Evolutionary conservation across 2,329 filamentous ascomycete species (phyloP).

Genomic region (Venturia pyrina): DNA sequence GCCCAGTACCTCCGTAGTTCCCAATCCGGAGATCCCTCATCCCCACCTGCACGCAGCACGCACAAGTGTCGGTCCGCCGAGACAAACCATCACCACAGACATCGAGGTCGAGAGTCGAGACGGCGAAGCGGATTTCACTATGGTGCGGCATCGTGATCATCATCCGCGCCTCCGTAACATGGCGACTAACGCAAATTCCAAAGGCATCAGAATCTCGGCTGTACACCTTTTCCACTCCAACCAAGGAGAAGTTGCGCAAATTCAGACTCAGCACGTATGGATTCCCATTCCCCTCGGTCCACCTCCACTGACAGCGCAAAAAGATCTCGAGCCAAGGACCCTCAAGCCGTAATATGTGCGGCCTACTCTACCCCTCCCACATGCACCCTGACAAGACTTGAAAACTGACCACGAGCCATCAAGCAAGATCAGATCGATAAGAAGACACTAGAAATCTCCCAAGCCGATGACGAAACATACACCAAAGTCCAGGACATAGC

Average conservation of each 20-base stretch:
- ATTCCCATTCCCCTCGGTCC: neutral
- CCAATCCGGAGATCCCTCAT: no score
- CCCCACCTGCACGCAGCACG: no score
- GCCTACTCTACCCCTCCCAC: neutral
- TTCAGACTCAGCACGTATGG: conserved; percentile 70
- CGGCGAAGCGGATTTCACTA: neutral
- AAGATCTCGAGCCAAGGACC: conserved; percentile 64
- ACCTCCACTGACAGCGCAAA: neutral
- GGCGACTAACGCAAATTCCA: neutral
- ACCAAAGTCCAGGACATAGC: conserved; percentile 68
- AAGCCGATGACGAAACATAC: conserved; percentile 74
- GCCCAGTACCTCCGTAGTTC: no score
- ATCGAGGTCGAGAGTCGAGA: neutral
- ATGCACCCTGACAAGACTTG: neutral
- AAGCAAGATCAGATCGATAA: conserved; percentile 77
- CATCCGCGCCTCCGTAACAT: neutral
- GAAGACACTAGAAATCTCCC: conserved; percentile 78
- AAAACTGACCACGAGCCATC: conserved; percentile 20
- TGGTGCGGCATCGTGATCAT: neutral
- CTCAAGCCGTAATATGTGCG: conserved; percentile 85
- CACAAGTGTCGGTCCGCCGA: neutral
- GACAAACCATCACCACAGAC: neutral
- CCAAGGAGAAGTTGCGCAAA: conserved; percentile 81
- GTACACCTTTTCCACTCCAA: conserved; percentile 87
- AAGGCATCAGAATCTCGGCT: conserved; percentile 72